A percentile compares a stretch with the other conserved stretches of the same genome.
phyloP scores from a whole-genome alignment of 2,329 filamentous ascomycete genomes.

The Fusarium phyllophilum region DNA sequence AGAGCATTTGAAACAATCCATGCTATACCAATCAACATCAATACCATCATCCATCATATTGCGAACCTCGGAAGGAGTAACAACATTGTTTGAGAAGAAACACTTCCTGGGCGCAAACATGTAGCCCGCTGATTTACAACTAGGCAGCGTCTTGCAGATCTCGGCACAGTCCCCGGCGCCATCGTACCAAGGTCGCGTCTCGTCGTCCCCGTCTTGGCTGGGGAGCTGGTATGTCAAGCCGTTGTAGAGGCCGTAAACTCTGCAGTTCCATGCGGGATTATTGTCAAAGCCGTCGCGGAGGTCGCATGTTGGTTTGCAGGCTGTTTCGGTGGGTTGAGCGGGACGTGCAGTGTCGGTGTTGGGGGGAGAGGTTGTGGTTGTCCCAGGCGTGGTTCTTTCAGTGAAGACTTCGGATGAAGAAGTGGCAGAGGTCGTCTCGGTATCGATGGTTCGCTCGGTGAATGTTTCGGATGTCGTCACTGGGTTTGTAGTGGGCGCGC shows the following conservation, averaged over 20 bases:
- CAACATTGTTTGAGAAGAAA: neutral
- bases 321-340: neutral
- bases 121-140: neutral
- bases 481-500: neutral
- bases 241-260: neutral
- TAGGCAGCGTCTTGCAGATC: neutral
- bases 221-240: neutral
- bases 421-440: rapidly evolving
- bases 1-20: neutral
- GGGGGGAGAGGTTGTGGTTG: neutral
- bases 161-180: neutral
- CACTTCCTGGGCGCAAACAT: neutral
- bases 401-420: rapidly evolving
- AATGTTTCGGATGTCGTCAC: neutral
- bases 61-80: neutral
- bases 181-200: neutral
- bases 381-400: neutral
- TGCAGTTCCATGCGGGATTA: neutral
- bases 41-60: neutral
- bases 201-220: neutral
- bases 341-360: neutral
- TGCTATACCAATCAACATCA: neutral
- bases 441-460: neutral
- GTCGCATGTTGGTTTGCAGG: neutral
- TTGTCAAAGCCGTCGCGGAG: rapidly evolving